A percentile compares a stretch with the other conserved stretches of the same genome.
Conservation (phyloP, 495 filamentous ascomycete genomes). For the Trichoderma parareesei region DNA sequence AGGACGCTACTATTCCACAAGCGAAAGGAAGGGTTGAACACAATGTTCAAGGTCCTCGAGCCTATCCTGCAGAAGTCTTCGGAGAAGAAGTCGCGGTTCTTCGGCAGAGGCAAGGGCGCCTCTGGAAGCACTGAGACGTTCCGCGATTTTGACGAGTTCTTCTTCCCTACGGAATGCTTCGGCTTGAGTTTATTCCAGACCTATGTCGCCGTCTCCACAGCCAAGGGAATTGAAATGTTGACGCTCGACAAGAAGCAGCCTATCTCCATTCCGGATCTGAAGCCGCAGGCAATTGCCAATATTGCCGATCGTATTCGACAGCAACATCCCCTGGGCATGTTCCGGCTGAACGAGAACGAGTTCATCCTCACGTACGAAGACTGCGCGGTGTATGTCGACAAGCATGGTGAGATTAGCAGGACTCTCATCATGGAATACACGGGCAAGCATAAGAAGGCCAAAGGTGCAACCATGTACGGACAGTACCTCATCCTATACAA, state of each 20-base stretch:
- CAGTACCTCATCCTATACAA: constrained; percentile 79
- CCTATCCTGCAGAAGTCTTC: constrained; percentile 84
- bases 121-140: constrained; percentile 85
- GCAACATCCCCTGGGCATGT: constrained; percentile 88
- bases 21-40: constrained; percentile 82
- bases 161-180: constrained; percentile 93
- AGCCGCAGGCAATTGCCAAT: constrained; percentile 61
- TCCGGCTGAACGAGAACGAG: constrained; percentile 84
- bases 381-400: constrained; percentile 95
- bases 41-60: constrained; percentile 93
- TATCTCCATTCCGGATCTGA: constrained; percentile 81
- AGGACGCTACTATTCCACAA: constrained; percentile 92
- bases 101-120: constrained; percentile 38
- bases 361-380: constrained; percentile 92
- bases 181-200: constrained; percentile 93
- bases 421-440: constrained; percentile 97
- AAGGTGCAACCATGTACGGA: constrained; percentile 65
- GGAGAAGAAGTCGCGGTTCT: constrained; percentile 66
- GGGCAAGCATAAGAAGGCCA: constrained; percentile 74
- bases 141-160: constrained; percentile 97
- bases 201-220: constrained; percentile 81
- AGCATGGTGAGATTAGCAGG: constrained; percentile 89
- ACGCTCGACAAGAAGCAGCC: constrained; percentile 94
- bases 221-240: constrained; percentile 90
- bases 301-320: constrained; percentile 74